Percentiles rank a stretch among this genome's conserved stretches.
Evolutionary conservation across 2,329 filamentous ascomycete genomes (phyloP).

Genomic region (Akanthomyces uredinophilus): DNA sequence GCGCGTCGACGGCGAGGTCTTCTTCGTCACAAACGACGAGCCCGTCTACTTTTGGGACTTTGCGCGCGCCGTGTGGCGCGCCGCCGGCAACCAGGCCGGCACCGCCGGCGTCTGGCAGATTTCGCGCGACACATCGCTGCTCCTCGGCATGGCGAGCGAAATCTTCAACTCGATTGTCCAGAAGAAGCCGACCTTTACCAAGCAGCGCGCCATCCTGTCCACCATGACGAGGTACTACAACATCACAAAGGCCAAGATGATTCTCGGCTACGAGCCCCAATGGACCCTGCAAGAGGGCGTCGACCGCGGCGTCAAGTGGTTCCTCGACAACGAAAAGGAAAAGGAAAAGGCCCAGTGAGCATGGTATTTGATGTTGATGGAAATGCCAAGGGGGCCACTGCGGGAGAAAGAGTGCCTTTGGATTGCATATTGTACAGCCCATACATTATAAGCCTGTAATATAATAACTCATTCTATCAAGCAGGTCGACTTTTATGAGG

Average conservation of each 20-base stretch:
- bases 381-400: too few relatives aligned
- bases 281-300: conserved; percentile 63
- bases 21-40: conserved; percentile 85
- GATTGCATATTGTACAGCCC: not conserved
- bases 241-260: conserved; percentile 67
- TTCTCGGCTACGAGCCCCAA: conserved; percentile 65
- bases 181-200: conserved; percentile 53
- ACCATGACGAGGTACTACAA: conserved; percentile 75
- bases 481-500: too few relatives aligned
- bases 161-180: conserved; percentile 43
- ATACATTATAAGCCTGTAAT: not conserved
- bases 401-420: not conserved
- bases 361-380: too few relatives aligned
- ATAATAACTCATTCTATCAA: not conserved
- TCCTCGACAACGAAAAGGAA: conserved; percentile 44
- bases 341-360: not conserved
- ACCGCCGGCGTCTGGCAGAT: conserved; percentile 52
- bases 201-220: conserved; percentile 58
- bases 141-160: conserved; percentile 51
- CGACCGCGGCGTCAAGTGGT: conserved; percentile 48
- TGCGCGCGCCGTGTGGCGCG: conserved; percentile 69
- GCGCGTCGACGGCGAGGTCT: conserved; percentile 75
- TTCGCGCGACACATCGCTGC: conserved; percentile 44
- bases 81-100: conserved; percentile 48
- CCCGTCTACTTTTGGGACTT: conserved; percentile 93